Evolutionary conservation across 2,329 filamentous ascomycete species (phyloP), one percentile per base, ranked within the genome.

Genomic region (Cytospora paraplurivora): DNA sequence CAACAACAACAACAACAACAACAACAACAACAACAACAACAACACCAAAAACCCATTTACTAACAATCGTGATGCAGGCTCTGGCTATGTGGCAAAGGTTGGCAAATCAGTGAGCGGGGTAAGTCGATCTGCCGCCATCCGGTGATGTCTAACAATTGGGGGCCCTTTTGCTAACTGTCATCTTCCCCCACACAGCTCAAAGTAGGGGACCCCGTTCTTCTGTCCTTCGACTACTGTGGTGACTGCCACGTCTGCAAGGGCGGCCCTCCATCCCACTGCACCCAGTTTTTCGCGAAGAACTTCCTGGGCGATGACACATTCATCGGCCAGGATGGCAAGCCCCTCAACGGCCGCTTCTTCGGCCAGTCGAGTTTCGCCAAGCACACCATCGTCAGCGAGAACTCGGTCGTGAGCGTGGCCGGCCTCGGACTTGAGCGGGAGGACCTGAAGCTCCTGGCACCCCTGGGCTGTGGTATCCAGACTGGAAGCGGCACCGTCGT

Each of bases 241-340:
- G 66, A 68, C 3, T 85, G 83, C 71, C 72, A 78, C n/a, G 73
- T 77, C 15, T 85, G 83, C 71, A 72, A 73, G n/a, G 72, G 72
- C 0, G 77, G 76, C 5, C 75, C 78, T 35, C 77, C 77, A 0
- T 79, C 79, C 0, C 78, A 84, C 70, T 86, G 83, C 72, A 67
- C 71, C 55, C 68, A 74, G n/a, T 84, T 81, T 69, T 77, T 76
- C 57, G 71, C 74, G 5, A 74, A 79, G 66, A 85, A 85, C 70
- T 85, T 84, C 71, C 82, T 82, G 54, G 59, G 63, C 69, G 80
- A 80, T 1, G 79, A 82, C 63, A 78, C 75, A 1, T 80, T 78
- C 54, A 81, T 79, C 64, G 73, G 79, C 1, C 57, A 63, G 72
- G 67, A 63, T 69, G 73, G 51, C 72, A 7, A 69, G 67, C 5